Evolutionary conservation across 192 early-diverging fungal genomes (phyloP), one percentile per base, ranked within the genome.

Genomic region (Umbelopsis sp.): DNA sequence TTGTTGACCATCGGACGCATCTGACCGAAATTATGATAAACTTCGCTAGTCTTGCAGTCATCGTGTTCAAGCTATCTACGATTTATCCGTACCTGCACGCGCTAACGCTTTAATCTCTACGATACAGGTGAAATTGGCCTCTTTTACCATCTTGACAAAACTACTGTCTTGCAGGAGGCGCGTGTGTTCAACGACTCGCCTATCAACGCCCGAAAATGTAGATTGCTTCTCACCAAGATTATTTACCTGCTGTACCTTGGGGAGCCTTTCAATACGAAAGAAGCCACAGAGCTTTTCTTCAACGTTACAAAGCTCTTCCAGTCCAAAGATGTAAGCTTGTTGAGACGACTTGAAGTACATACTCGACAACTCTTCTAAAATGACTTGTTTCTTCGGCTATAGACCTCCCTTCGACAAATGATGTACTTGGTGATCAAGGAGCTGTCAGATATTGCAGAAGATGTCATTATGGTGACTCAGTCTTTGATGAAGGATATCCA

Each of bases 281-380:
- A 98, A 83, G 97, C 97, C 1, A 99, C 97, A 7, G 92, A 99
- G 74, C 87, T 96, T 22, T 99, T 99, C 80, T 99, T 99, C 77
- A 94, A 92, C 75, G 95, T 97, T 69, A 97, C 96, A 24, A 97
- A 96, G 86, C 89, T 99, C 71, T 99, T 99, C 82, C 96, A 98
- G 84, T 90, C 88, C 72, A 93, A 91, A 77, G 97, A 99, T 80
- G 92, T 94, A 84, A 74, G 86, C 77, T 2, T 26, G 10, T 26
- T 10, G 26, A 10, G 49, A 45, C 34, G 38, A 38, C 59, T 54
- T 72, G n/a, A 21, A 11, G 7, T 41, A 34, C 14, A 53, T 9
- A 20, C 47, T 62, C 29, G 36, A 44, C n/a, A 41, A 43, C 4
- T 6, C 10, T 9, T 36, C 14, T 62, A 22, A 36, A 7, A 44